A percentile compares a stretch with the other conserved stretches of the same genome.
These are phyloP conservation scores for Leptoxyphium fumago DNA, from an alignment of 2,329 filamentous ascomycete species.

Conservation along the genomic window DNA sequence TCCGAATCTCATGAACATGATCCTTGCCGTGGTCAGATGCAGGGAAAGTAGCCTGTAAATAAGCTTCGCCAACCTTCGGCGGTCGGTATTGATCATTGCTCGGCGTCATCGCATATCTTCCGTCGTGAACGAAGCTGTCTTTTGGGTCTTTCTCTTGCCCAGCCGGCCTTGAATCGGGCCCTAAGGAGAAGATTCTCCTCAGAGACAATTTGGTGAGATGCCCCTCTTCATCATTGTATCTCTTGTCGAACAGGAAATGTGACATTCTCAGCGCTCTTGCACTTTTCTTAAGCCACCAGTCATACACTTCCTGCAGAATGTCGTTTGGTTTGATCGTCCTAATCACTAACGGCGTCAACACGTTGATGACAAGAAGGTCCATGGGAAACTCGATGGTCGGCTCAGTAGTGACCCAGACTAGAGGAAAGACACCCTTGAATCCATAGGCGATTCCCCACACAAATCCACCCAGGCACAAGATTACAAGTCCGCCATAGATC, in stretches of 20 bases:
- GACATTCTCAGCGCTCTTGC: slow-evolving; percentile 68
- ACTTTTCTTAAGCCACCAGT: slow-evolving; percentile 90
- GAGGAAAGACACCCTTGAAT: slow-evolving; percentile 61
- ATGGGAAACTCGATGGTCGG: slow-evolving; percentile 89
- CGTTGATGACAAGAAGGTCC: slow-evolving; percentile 92
- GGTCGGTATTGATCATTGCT: slow-evolving; percentile 92
- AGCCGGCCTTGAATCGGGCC: background rate
- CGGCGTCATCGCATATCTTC: slow-evolving; percentile 78
- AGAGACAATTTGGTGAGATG: slow-evolving; percentile 25
- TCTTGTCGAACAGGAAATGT: slow-evolving; percentile 84
- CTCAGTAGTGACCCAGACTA: slow-evolving; percentile 86
- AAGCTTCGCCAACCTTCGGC: slow-evolving; percentile 67
- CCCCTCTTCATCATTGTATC: slow-evolving; percentile 69
- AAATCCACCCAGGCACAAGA: slow-evolving; percentile 85
- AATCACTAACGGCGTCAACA: slow-evolving; percentile 78
- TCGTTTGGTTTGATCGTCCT: slow-evolving; percentile 75
- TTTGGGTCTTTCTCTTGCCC: slow-evolving; percentile 4
- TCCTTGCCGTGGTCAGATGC: slow-evolving; percentile 32
- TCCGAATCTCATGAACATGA: slow-evolving; percentile 31
- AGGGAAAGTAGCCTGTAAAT: slow-evolving; percentile 46
- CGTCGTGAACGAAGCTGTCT: slow-evolving; percentile 50
- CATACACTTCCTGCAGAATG: slow-evolving; percentile 70
- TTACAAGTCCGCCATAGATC: slow-evolving; percentile 84
- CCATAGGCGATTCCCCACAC: slow-evolving; percentile 73
- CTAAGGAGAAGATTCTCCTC: slow-evolving; percentile 13